A percentile compares a stretch with the other conserved stretches of the same genome.
phyloP scores from a whole-genome alignment of 768 basidiomycete species.

The Paxillus involutus region DNA sequence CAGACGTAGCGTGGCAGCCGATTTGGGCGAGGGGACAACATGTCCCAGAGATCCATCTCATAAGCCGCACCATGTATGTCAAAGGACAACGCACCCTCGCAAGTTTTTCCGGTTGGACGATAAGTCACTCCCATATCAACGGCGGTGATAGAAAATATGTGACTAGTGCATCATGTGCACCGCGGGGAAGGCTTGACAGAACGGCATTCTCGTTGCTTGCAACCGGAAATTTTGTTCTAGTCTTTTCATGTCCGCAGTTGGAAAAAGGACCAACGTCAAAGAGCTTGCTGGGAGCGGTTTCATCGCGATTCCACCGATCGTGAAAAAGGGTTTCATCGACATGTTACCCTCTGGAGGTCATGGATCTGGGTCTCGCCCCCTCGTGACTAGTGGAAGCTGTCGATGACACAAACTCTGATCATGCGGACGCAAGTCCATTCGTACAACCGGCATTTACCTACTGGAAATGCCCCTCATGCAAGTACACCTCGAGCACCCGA shows the following conservation, averaged over 20 bases:
- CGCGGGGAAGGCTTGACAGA: not conserved
- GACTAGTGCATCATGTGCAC: not conserved
- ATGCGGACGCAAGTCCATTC: slow-evolving; percentile 30
- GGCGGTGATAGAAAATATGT: not conserved
- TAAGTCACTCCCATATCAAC: not conserved
- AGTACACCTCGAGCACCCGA: slow-evolving; percentile 10
- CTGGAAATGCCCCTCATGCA: slow-evolving; percentile 15
- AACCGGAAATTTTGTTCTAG: too few species aligned
- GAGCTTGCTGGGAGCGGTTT: not conserved
- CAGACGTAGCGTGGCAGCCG: not conserved
- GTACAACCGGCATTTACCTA: slow-evolving; percentile 20
- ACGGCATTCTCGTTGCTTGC: not conserved
- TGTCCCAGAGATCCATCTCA: not conserved
- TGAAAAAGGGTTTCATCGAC: not conserved
- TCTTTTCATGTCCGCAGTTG: not conserved
- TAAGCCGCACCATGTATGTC: not conserved
- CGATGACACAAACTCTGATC: slow-evolving; percentile 29
- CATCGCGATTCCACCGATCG: not conserved
- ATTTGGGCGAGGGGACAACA: not conserved
- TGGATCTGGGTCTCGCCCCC: not conserved
- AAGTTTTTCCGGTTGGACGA: not conserved
- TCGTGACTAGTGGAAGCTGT: slow-evolving; percentile 3
- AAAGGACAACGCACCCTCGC: not conserved
- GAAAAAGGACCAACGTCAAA: not conserved
- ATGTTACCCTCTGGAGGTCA: not conserved